These are phyloP conservation scores for Trypanosoma lewisi DNA, from an alignment of 208 protist species.

Conservation along the genomic window DNA sequence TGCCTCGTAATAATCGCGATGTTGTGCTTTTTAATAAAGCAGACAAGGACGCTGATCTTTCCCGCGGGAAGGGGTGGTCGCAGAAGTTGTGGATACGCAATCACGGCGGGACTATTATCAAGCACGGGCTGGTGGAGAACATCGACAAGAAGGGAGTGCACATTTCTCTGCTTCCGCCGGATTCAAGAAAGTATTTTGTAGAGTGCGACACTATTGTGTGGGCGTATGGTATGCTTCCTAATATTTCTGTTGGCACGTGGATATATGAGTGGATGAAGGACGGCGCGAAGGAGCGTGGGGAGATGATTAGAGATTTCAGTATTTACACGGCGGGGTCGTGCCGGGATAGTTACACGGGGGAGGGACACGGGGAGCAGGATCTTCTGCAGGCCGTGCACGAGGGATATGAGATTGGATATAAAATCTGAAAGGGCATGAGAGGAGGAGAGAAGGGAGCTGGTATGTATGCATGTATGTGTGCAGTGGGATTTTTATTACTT, in stretches of 20 bases:
- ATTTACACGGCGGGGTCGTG: constrained; percentile 78
- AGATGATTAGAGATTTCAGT: constrained; percentile 76
- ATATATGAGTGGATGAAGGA: constrained; percentile 89
- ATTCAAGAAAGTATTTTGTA: constrained; percentile 48
- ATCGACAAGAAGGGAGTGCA: constrained; percentile 67
- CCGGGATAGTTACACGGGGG: constrained; percentile 69
- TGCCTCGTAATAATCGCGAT: constrained; percentile 76
- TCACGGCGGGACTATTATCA: constrained; percentile 69
- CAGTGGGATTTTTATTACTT: constrained; percentile 11
- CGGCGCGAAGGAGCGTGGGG: constrained; percentile 65
- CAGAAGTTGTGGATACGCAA: constrained; percentile 81
- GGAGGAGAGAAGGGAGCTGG: not conserved
- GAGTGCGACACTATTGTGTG: constrained; percentile 86
- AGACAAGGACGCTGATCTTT: constrained; percentile 78
- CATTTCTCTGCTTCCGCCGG: constrained; percentile 56
- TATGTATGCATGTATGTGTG: not conserved
- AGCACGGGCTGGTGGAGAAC: constrained; percentile 60
- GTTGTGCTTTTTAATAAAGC: constrained; percentile 76
- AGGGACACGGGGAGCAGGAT: constrained; percentile 83
- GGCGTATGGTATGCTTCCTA: constrained; percentile 81
- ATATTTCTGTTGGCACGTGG: constrained; percentile 74
- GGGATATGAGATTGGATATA: constrained; percentile 82
- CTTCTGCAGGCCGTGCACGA: constrained; percentile 80
- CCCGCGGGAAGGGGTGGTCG: constrained; percentile 72
- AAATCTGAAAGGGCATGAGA: constrained; percentile 40